phyloP scores from a whole-genome alignment of 1,284 basidiomycete genomes.

The Vanrija pseudolonga region DNA sequence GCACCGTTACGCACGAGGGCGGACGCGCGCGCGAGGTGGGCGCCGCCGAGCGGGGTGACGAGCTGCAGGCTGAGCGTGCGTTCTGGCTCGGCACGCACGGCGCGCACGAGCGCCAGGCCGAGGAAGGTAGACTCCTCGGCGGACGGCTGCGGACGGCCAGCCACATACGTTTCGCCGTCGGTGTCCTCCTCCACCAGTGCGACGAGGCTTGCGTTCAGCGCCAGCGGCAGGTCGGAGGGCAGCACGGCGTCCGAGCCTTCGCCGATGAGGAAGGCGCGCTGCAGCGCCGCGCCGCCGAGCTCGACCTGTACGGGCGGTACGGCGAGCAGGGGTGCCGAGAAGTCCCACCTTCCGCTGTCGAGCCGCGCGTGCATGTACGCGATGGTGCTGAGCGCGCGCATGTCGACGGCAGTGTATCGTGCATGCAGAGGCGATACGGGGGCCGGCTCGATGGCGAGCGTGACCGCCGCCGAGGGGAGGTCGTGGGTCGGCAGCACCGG shows the following conservation, averaged over 20 bases:
- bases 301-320: slow-evolving; percentile 66
- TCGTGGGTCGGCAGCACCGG: slow-evolving; percentile 15
- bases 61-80: slow-evolving; percentile 54
- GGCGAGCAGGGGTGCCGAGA: slow-evolving; percentile 64
- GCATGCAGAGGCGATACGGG: slow-evolving; percentile 46
- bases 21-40: slow-evolving; percentile 50
- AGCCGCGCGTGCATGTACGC: slow-evolving; percentile 71
- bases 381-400: slow-evolving; percentile 67
- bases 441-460: slow-evolving; percentile 34
- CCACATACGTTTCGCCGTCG: slow-evolving; percentile 55
- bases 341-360: slow-evolving; percentile 59
- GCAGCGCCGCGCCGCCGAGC: slow-evolving; percentile 54
- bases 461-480: slow-evolving; percentile 9
- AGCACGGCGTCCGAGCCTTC: slow-evolving; percentile 71
- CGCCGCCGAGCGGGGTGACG: slow-evolving; percentile 65
- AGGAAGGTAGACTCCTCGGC: slow-evolving; percentile 60
- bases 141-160: slow-evolving; percentile 56
- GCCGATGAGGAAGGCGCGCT: slow-evolving; percentile 63
- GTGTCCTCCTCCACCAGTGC: slow-evolving; percentile 57
- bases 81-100: slow-evolving; percentile 40
- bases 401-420: slow-evolving; percentile 67
- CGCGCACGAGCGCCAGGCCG: slow-evolving; percentile 71
- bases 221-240: slow-evolving; percentile 61
- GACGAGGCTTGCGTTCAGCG: slow-evolving; percentile 77
- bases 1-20: slow-evolving; percentile 73